Evolutionary conservation across 768 basidiomycete genomes (phyloP).

Genomic region (Mycena albidolilacea): DNA sequence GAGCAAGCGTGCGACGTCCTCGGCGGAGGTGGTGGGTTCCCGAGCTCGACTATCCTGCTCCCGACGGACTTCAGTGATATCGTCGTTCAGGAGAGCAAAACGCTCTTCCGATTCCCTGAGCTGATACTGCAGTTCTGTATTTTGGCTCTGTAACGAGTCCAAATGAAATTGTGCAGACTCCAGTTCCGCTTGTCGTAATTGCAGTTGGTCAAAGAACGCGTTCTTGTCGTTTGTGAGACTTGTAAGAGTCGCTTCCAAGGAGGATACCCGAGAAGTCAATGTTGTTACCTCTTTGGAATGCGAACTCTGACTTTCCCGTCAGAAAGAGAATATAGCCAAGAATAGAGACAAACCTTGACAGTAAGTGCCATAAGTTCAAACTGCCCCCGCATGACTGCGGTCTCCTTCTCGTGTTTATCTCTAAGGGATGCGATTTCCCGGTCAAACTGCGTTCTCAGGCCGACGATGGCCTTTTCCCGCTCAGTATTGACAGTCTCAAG

Average conservation of each 20-base stretch:
- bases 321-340: constrained; percentile 18
- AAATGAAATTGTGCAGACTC: constrained; percentile 86
- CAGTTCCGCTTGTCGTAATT: constrained; percentile 90
- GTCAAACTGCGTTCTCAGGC: constrained; percentile 78
- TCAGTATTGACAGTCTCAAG: constrained; percentile 73
- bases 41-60: constrained; percentile 66
- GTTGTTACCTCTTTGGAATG: constrained; percentile 78
- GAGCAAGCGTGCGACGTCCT: constrained; percentile 81
- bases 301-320: constrained; percentile 62
- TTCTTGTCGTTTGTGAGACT: constrained; percentile 83
- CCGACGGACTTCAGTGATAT: constrained; percentile 73
- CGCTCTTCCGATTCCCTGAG: constrained; percentile 86
- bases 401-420: constrained; percentile 85
- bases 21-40: constrained; percentile 65
- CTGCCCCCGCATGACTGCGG: constrained; percentile 73
- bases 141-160: constrained; percentile 82
- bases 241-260: constrained; percentile 80
- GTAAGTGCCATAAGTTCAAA: constrained; percentile 83
- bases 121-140: constrained; percentile 89
- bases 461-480: constrained; percentile 73
- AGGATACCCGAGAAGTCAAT: constrained; percentile 57
- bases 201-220: constrained; percentile 86
- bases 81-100: constrained; percentile 77
- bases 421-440: constrained; percentile 73
- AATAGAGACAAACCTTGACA: constrained; percentile 69